Base-by-base conservation (phyloP, 441 rosid genomes). In the Gossypium lobatum region DNA sequence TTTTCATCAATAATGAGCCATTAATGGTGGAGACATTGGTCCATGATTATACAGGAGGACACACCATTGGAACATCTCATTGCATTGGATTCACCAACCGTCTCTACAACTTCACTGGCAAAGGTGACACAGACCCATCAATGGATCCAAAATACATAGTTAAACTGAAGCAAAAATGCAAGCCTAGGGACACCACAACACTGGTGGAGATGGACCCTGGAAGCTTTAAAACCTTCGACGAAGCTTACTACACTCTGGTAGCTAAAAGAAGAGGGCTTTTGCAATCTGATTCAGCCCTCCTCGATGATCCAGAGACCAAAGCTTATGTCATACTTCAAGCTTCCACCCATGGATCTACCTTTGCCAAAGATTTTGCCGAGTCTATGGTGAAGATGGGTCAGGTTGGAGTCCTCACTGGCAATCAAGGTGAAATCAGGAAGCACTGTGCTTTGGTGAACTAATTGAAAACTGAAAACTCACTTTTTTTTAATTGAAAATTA, bases 301-400 rank as follows among this genome's bases (percentile, higher is more conserved):
- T 78, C 73, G 5, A 34, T 62, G 37, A 89, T 84, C 10, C 68
- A 63, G 61, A 34, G 14, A 67, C 76, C 10, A 68, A 21, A 46
- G 67, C 68, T 59, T 72, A 72, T 60, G 75, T 72, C 11, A 8
- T 4, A 25, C 59, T 2, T 39, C 68, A 73, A 17, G 25, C 71
- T 23, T 53, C 52, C 1, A 61, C 60, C 16, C 55, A 73, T 10
- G 62, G 53, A 9, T 13, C 60, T 82, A 28, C 91, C 20, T 48
- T 17, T 6, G 73, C 50, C n/a, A 31, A 78, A 1, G 80, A 83
- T 54, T 89, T 85, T 50, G 91, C 83, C 1, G 65, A 66, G 10
- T 88, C 91, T 64, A 85, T 88, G 93, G 87, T 88, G 53, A 85
- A 82, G 57, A 20, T 87, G 78, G 93, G 91, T 4, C 62, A 82